Evolutionary conservation across 2,329 filamentous ascomycete species (phyloP), one percentile per base, ranked within the genome.

Genomic region (Graphilbum sp.): DNA sequence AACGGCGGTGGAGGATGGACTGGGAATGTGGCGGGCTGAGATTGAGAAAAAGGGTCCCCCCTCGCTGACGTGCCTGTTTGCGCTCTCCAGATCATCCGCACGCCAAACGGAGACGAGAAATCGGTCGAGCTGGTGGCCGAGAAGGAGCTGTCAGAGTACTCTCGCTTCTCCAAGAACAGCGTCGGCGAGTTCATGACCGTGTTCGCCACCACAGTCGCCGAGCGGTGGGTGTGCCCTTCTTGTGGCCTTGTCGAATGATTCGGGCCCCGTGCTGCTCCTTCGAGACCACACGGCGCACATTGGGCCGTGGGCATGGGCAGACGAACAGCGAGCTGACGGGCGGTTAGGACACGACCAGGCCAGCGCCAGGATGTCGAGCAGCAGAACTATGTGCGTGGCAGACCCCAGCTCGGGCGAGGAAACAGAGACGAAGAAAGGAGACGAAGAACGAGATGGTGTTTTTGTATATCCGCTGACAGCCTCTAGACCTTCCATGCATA

Each of bases 351-450:
- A 43, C 49, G 48, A 41, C 41, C 72, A 79, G n/a, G 85, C 81
- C 76, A 86, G 59, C 69, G 84, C 55, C 82, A 92, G 59, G 83
- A 86, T 54, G 77, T 93, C 40, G 80, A 92, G 60, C 76, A 90
- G 58, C 73, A 86, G 64, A 75, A 17, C n/a, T 41, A 36, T 35
- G 39, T 42, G 17, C 17, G 39, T 39, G 4, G 8, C n/a, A n/a
- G n/a, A n/a, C n/a, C n/a, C n/a, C n/a, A n/a, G n/a, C n/a, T n/a
- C n/a, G 16, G 21, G 27, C 39, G 31, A 25, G 15, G 31, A 38
- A 25, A 35, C 24, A 30, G 38, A 29, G 25, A 36, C 35, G 31
- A 32, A 24, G 29, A 13, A 15, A 3, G 23, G 23, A 7, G 7
- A 12, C 23, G 12, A 25, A n/a, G n/a, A n/a, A n/a, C n/a, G n/a